phyloP scores from a whole-genome alignment of 73 alveolate species.

The Breviolum minutum region DNA sequence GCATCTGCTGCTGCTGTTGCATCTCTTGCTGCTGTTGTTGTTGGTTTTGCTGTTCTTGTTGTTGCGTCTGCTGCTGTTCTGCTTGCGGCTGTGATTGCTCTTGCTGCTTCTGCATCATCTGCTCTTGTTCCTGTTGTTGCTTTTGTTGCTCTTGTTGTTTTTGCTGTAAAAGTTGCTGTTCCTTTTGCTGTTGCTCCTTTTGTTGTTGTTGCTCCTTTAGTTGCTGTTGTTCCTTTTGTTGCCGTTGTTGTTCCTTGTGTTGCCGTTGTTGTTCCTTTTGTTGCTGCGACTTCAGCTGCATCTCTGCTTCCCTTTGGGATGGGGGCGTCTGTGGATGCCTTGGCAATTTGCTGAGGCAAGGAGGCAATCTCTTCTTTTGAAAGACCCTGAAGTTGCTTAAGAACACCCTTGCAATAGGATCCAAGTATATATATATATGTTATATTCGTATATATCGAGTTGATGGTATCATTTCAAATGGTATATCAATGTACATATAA shows the following conservation, averaged over 20 bases:
- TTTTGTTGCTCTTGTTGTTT: not conserved
- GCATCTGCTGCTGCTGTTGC: not conserved
- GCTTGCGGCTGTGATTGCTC: not conserved
- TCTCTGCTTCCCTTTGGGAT: not conserved
- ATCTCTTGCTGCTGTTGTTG: not conserved
- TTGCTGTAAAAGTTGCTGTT: not conserved
- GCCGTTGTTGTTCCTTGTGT: not conserved
- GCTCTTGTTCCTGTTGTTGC: not conserved
- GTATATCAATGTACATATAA: no score
- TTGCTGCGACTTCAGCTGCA: not conserved
- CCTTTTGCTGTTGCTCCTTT: constrained; percentile 1
- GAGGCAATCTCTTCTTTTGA: no score
- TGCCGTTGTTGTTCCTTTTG: not conserved
- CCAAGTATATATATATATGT: no score
- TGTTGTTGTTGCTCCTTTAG: constrained; percentile 11
- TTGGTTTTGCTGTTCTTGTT: not conserved
- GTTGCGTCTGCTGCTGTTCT: not conserved
- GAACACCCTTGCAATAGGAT: no score
- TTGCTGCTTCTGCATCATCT: not conserved
- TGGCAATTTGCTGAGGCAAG: not conserved
- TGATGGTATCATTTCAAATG: no score
- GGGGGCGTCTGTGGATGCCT: not conserved
- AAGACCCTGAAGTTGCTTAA: no score
- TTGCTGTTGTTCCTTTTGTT: constrained; percentile 39
- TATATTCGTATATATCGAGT: no score